Conservation (phyloP, 208 protist genomes). For the Leishmania aethiopica region DNA sequence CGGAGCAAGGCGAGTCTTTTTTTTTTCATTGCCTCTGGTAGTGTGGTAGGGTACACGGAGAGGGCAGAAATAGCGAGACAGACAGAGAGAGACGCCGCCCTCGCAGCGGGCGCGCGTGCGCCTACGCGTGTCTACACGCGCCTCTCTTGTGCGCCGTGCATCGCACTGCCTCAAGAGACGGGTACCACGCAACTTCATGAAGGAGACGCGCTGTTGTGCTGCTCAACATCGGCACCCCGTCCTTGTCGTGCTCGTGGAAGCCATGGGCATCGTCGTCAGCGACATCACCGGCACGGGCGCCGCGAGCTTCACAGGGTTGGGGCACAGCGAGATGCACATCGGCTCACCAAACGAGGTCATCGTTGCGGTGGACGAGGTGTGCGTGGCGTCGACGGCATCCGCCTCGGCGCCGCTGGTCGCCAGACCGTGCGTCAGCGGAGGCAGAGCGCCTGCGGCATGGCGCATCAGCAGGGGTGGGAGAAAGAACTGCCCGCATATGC, state of each 20-base stretch:
- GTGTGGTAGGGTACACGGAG: neutral
- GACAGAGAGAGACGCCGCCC: neutral
- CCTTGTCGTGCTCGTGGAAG: neutral
- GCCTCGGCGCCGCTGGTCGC: neutral
- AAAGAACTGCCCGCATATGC: slow-evolving; percentile 21
- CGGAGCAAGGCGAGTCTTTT: neutral
- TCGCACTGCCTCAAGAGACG: neutral
- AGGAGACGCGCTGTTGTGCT: neutral
- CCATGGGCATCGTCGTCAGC: neutral
- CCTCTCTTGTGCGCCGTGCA: neutral
- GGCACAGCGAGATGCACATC: slow-evolving; percentile 4
- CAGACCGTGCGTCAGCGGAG: neutral
- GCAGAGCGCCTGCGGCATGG: neutral
- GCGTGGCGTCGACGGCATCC: neutral
- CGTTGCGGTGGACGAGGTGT: neutral
- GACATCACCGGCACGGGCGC: slow-evolving; percentile 10
- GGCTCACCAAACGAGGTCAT: neutral
- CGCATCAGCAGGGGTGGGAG: slow-evolving; percentile 22
- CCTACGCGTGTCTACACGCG: neutral
- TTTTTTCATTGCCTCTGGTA: neutral
- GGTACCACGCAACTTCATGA: neutral
- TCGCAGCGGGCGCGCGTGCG: too few species aligned
- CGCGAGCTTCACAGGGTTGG: slow-evolving; percentile 4
- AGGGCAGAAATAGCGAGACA: neutral
- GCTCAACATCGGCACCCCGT: neutral